Conservation (phyloP, 208 protist species). For the Wallacemonas sp. region DNA sequence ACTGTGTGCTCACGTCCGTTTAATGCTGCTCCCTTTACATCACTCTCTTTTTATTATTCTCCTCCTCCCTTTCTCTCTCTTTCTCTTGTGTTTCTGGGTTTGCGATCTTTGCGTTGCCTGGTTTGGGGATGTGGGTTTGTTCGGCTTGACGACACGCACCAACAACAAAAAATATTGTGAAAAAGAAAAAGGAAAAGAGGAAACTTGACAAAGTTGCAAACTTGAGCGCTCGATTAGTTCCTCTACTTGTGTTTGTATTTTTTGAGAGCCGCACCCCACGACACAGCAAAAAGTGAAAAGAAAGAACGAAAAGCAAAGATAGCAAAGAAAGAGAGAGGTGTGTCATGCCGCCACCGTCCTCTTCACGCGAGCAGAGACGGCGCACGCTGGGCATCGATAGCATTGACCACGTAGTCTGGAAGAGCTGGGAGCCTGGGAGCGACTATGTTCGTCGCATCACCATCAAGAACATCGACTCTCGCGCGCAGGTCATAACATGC, state of each 20-base stretch:
- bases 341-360: slow-evolving; percentile 3
- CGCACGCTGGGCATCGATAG: slow-evolving; percentile 86
- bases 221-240: too few relatives aligned
- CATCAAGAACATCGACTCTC: slow-evolving; percentile 82
- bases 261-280: not conserved
- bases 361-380: slow-evolving; percentile 50
- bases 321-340: not conserved
- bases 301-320: not conserved
- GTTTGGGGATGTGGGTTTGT: too few relatives aligned
- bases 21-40: not conserved
- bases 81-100: slow-evolving; percentile 9
- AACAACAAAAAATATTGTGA: not conserved
- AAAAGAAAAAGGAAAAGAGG: not conserved
- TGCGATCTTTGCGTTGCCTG: too few relatives aligned
- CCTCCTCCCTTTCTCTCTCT: slow-evolving; percentile 6
- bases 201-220: too few relatives aligned
- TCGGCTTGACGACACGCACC: not conserved
- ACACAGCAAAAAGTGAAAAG: slow-evolving; percentile 2
- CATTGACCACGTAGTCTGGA: slow-evolving; percentile 78
- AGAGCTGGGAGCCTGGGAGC: slow-evolving; percentile 80
- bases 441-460: slow-evolving; percentile 88
- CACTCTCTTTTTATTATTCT: not conserved
- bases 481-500: slow-evolving; percentile 80
- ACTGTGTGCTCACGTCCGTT: not conserved
- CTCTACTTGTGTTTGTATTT: too few relatives aligned